Base-by-base conservation (phyloP, 768 basidiomycete species). In the Hericium alpestre region DNA sequence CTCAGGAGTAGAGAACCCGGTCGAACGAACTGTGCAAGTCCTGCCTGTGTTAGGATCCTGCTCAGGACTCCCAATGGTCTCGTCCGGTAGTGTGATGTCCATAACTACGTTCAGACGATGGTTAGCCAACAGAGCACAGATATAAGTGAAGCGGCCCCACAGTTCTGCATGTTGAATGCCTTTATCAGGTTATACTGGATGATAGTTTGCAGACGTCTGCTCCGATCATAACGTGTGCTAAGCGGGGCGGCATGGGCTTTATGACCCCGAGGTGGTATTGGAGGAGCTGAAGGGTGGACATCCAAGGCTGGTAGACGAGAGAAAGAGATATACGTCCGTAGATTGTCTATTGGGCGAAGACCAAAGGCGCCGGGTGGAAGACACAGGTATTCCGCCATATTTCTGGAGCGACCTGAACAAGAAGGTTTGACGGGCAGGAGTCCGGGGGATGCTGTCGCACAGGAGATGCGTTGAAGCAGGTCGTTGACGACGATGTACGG, bases 201-300 rank as follows among this genome's bases (percentile, higher is more conserved):
- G 32, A 22, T 22, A 18, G 54, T n/a, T 12, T 54, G 40, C 12
- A 54, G 25, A 18, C 54, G 54, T 41, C 54, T 25, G 20, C 22
- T 13, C 6, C 41, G n/a, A 13, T 47, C 41, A 3, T 20, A 20
- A 22, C 54, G 54, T 5, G 38, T 22, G 40, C 22, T 13, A 4
- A 54, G 54, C 3, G 22, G 13, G 15, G 25, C 46, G 3, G 23
- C 16, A 37, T 58, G 61, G 15, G 55, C 58, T 48, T 57, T 58
- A 55, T 62, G 61, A 1, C 61, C 61, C 7, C 56, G 38, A 12
- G 61, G 59, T 39, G 61, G 61, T 37, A 61, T 46, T 25, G 2
- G 37, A 8, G 61, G 61, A 8, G 53, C 61, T 22, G 43, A 41
- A n/a, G 47, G 54, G 46, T 56, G 52, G 15, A 62, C 41, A 32